Evolutionary conservation across 768 basidiomycete genomes (phyloP), one percentile per base, ranked within the genome.

Genomic region (Mycena kentingensis): DNA sequence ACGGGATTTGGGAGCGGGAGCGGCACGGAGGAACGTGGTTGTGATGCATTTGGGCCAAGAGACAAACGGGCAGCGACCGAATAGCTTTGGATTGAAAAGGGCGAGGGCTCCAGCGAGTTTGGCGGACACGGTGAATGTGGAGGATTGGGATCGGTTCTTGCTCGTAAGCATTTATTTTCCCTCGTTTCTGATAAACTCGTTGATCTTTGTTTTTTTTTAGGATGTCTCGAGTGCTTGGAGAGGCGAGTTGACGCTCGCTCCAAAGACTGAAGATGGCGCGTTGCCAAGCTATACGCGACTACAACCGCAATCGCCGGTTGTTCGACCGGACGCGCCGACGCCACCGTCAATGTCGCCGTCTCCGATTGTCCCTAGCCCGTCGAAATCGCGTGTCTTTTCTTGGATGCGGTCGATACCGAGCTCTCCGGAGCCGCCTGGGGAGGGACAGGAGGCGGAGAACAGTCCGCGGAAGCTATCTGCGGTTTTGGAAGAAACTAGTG

Each of bases 171-270:
- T 32, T 46, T 32, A 11, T 46, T 37, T 22, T 21, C 36, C 2
- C 27, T 28, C 16, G 18, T 0, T 15, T 22, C 11, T 46, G 8
- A 7, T 3, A 4, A 5, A n/a, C 15, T 7, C 29, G 15, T 49
- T 39, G 38, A 51, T 13, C 5, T 1, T n/a, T 26, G 7, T 32
- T 24, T 42, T 32, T 41, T 29, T 6, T 5, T 27, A 58, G 57
- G 57, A 58, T 27, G 25, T 58, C 27, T 51, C 57, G 15, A 47
- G 49, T 28, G 57, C 57, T 29, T 58, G 57, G 57, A 41, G 46
- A 4, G 52, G 57, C 16, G 48, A 50, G 13, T 45, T 58, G 16
- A 16, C 39, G 18, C 49, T 58, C 25, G 28, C 35, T 15, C 37
- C 19, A 1, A 27, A 24, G n/a, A 12, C 41, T 26, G 41, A 25